These are phyloP conservation scores for Phytophthora tubulina DNA, from an alignment of 352 stramenopile species.

Conservation along the genomic window DNA sequence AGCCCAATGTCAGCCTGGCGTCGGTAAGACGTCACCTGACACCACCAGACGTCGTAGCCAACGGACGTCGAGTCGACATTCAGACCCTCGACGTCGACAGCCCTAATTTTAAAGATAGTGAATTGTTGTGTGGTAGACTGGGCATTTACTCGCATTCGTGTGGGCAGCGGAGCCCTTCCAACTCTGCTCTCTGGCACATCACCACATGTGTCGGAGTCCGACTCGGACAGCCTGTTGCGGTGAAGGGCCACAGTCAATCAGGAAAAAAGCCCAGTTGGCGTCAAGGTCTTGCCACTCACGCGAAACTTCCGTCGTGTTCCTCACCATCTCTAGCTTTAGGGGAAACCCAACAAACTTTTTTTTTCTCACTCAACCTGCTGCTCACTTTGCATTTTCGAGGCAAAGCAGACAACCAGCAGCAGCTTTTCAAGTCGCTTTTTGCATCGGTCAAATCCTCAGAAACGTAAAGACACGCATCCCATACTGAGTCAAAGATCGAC, in stretches of 20 bases:
- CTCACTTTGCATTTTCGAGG: constrained; percentile 18
- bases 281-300: background rate
- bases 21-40: too few relatives aligned
- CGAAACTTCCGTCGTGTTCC: constrained; percentile 23
- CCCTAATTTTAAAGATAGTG: background rate
- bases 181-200: constrained; percentile 20
- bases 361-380: background rate
- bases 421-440: too few relatives aligned
- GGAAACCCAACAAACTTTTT: background rate
- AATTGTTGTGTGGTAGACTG: constrained; percentile 5
- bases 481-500: constrained; percentile 1
- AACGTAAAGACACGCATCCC: constrained; percentile 20
- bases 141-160: background rate
- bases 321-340: constrained; percentile 12
- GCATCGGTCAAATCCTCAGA: constrained; percentile 16
- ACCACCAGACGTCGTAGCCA: too few relatives aligned
- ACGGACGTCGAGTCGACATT: too few relatives aligned
- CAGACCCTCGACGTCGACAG: too few relatives aligned
- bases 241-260: constrained; percentile 13
- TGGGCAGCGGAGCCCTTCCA: constrained; percentile 10
- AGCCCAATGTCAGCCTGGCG: too few relatives aligned
- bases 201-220: background rate
- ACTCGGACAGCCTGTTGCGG: background rate
- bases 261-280: constrained; percentile 1
- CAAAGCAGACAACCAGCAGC: background rate